Base-by-base conservation (phyloP, 345 rosid genomes). In the Gossypium anomalum region DNA sequence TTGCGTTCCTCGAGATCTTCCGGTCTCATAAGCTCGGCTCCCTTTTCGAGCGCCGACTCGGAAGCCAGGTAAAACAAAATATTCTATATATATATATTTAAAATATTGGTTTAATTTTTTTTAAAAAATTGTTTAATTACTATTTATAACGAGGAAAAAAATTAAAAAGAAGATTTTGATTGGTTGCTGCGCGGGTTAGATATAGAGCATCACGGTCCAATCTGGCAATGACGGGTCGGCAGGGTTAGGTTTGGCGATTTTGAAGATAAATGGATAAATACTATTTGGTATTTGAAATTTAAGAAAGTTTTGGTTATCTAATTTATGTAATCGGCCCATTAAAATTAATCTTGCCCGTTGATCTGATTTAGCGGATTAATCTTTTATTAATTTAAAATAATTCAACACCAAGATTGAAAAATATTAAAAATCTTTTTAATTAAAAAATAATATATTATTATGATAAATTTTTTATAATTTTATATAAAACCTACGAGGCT, bases 31-130 rank as follows among this genome's bases (percentile, higher is more conserved):
- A 84, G 73, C 79, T 84, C 81, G 84, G 92, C 82, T 85, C 82
- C 53, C 34, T 78, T 17, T 87, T 89, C 80, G 87, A 85, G 77
- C 87, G 88, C 79, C 87, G 90, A 86, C 88, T 85, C 25, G 72
- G 75, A 45, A 76, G 76, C 82, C 93, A 89, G 97, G 97, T 91
- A 85, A 77, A 52, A 13, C 3, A n/a, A 45, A 56, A 63, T 45
- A 22, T 72, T 58, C 4, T 8, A 13, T 3, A 45, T 44, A 7
- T 3, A 22, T 3, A 23, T 45, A 58, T 27, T 71, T 8, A 12
- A 57, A 56, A 34, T 34, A 45, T 2, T 23, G 2, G 27, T 57
- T 57, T 20, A 10, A 13, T 19, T 57, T 34, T 34, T 34, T 34
- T 0, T 0, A 3, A 64, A 53, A 47, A 23, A 67, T 43, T 4